phyloP scores from a whole-genome alignment of 140 eudicot species.

The Flaveria floridana region DNA sequence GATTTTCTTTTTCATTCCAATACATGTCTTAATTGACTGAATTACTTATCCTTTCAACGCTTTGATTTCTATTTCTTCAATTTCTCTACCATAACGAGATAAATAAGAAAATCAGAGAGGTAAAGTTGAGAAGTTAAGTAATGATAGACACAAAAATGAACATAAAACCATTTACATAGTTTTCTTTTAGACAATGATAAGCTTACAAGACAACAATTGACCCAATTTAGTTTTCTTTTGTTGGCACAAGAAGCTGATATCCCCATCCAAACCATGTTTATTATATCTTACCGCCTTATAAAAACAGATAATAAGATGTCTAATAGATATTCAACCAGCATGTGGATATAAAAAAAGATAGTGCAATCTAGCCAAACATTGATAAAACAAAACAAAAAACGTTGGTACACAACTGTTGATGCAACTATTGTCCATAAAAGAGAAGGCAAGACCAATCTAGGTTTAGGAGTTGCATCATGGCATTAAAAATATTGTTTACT shows the following conservation, averaged over 20 bases:
- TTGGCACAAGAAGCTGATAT: slow-evolving; percentile 7
- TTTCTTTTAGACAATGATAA: neutral
- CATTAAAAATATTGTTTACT: neutral
- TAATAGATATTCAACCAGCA: neutral
- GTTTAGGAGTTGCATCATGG: neutral
- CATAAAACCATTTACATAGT: slow-evolving; percentile 4
- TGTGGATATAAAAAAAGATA: neutral
- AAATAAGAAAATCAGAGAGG: slow-evolving; percentile 23
- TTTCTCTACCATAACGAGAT: slow-evolving; percentile 29
- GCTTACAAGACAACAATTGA: neutral
- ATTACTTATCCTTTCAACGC: slow-evolving; percentile 59
- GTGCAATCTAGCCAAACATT: neutral
- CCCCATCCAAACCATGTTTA: neutral
- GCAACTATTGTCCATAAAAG: neutral
- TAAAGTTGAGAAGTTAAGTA: neutral
- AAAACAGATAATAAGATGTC: neutral
- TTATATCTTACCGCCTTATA: neutral
- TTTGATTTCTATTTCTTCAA: slow-evolving; percentile 29
- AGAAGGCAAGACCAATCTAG: neutral
- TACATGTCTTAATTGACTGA: slow-evolving; percentile 94
- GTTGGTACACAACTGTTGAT: neutral
- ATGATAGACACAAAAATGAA: slow-evolving; percentile 6
- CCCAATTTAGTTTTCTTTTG: neutral
- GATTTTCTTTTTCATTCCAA: slow-evolving; percentile 84
- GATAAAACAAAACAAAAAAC: neutral